phyloP scores from a whole-genome alignment of 2,329 filamentous ascomycete genomes.

The Penicillium sp. region DNA sequence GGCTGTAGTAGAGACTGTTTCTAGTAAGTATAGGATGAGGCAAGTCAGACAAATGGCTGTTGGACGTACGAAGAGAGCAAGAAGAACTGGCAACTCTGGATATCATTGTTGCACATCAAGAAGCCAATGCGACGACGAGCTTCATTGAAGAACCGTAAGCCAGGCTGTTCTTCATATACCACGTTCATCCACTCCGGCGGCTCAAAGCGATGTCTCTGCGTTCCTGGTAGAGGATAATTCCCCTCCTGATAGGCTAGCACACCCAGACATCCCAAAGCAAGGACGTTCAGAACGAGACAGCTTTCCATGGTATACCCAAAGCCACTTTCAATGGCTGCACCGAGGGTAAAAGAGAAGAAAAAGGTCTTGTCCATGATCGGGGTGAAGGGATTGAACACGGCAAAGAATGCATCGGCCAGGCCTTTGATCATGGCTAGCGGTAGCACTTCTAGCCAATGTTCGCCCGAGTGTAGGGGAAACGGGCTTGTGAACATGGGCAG shows the following conservation, averaged over 20 bases:
- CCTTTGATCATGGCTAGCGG: conserved; percentile 58
- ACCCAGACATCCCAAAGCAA: conserved; percentile 60
- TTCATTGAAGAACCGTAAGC: conserved; percentile 61
- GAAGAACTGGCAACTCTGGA: conserved; percentile 61
- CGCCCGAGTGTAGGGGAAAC: conserved; percentile 43
- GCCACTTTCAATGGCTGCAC: conserved; percentile 55
- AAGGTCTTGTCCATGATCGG: conserved; percentile 60
- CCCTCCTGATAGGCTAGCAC: conserved; percentile 58
- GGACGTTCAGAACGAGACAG: conserved; percentile 58
- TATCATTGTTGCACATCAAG: conserved; percentile 57
- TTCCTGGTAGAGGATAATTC: conserved; percentile 53
- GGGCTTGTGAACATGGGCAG: conserved; percentile 50
- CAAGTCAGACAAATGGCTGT: neutral
- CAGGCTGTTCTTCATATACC: conserved; percentile 50
- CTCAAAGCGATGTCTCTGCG: conserved; percentile 43
- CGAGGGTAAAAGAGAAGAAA: conserved; percentile 59
- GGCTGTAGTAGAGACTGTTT: conserved; percentile 55
- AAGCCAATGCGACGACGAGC: conserved; percentile 60
- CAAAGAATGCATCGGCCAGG: conserved; percentile 60
- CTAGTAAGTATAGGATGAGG: conserved; percentile 18
- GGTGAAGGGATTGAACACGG: conserved; percentile 60
- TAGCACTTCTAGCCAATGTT: conserved; percentile 55
- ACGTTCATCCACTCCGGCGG: conserved; percentile 47
- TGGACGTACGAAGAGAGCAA: conserved; percentile 54
- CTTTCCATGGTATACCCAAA: conserved; percentile 61